phyloP scores from a whole-genome alignment of 345 rosid species.

The Angophora floribunda region DNA sequence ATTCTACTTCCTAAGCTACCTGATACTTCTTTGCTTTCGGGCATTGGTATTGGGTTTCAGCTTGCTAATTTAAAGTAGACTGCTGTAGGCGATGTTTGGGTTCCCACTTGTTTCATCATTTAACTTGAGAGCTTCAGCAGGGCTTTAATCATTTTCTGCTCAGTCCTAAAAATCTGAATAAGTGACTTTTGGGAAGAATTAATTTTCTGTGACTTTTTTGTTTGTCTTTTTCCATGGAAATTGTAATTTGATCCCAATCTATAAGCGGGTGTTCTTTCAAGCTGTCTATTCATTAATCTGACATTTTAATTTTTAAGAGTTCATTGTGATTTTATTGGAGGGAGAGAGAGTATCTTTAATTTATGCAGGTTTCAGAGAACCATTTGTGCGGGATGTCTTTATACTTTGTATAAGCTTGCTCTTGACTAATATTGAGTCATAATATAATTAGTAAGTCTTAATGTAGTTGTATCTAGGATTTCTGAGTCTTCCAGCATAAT shows the following conservation, averaged over 20 bases:
- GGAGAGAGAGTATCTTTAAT: not conserved
- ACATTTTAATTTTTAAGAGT: not conserved
- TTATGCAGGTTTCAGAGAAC: not conserved
- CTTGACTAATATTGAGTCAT: not conserved
- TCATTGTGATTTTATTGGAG: not conserved
- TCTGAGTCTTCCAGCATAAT: not conserved
- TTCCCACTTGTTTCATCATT: not conserved
- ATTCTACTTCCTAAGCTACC: not conserved
- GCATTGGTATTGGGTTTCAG: not conserved
- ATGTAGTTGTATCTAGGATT: not conserved
- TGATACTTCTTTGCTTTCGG: not conserved
- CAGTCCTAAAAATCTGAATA: not conserved
- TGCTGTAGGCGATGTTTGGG: not conserved
- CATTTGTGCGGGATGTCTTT: not conserved
- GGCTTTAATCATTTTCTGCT: not conserved
- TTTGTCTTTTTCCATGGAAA: not conserved
- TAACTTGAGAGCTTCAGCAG: not conserved
- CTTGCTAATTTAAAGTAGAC: not conserved
- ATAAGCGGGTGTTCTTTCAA: not conserved
- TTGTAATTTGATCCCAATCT: not conserved
- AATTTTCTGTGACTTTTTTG: not conserved
- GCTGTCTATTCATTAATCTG: not conserved
- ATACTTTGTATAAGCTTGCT: not conserved
- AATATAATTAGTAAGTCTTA: not conserved
- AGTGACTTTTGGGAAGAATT: not conserved